These are phyloP conservation scores for Crassisporium funariophilum DNA, from an alignment of 768 basidiomycete genomes.

Conservation along the genomic window DNA sequence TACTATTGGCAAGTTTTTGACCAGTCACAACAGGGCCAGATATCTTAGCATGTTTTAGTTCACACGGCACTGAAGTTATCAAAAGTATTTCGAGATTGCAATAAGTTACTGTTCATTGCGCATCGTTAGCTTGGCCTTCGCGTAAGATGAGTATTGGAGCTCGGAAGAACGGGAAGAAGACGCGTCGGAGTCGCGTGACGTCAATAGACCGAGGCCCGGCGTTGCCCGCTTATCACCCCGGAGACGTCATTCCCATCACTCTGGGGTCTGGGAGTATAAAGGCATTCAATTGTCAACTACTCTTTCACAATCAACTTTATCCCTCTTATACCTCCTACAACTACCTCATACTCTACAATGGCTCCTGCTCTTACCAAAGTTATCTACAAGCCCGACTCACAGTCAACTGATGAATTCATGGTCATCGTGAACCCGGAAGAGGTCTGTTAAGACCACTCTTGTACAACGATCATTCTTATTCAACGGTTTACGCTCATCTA, in stretches of 20 bases:
- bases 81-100: too few species aligned
- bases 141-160: not conserved
- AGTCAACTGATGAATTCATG: conserved; percentile 72
- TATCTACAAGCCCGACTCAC: conserved; percentile 76
- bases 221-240: conserved; percentile 15
- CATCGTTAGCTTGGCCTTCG: too few species aligned
- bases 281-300: conserved; percentile 6
- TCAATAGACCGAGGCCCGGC: conserved; percentile 15
- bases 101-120: not conserved
- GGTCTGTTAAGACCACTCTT: conserved; percentile 42
- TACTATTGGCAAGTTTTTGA: too few species aligned
- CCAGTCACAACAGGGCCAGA: too few species aligned
- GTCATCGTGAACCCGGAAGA: conserved; percentile 65
- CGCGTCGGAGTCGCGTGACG: conserved; percentile 28
- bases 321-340: conserved; percentile 13
- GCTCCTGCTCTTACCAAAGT: conserved; percentile 61
- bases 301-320: conserved; percentile 6
- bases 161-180: too few species aligned
- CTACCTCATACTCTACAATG: conserved; percentile 34
- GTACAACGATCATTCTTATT: conserved; percentile 8
- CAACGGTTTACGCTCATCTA: conserved; percentile 33
- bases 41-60: too few species aligned
- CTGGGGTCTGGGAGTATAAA: conserved; percentile 16
- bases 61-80: too few species aligned
- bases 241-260: conserved; percentile 26